Evolutionary conservation across 495 filamentous ascomycete genomes (phyloP), one percentile per base, ranked within the genome.

Genomic region (Annulohypoxylon nitens): DNA sequence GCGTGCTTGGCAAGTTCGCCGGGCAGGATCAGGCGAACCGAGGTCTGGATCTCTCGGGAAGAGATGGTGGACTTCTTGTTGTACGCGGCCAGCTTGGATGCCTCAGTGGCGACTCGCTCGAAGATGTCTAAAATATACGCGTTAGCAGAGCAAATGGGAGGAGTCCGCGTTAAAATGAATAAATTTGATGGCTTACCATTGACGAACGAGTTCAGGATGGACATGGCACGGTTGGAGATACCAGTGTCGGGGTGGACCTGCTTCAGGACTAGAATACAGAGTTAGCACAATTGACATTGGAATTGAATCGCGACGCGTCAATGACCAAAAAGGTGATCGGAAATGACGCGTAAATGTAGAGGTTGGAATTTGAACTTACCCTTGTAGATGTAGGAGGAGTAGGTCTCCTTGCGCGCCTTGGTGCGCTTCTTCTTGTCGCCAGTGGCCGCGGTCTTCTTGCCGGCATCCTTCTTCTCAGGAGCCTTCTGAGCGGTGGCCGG

Each of bases 51-150:
- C 86, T 99, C 96, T 81, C 96, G 92, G 71, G 95, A 97, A 25
- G 96, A 98, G 87, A 99, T 99, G 84, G 96, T 99, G 51, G 95
- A 98, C 89, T 99, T 99, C 93, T 99, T 99, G 91, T 99, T 99
- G 89, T 99, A 99, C 61, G 96, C 97, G 75, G 96, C 96, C 54
- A 99, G 90, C 91, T 99, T 99, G 81, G 94, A 97, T 48, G 96
- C 96, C 84, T 99, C 96, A 63, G 96, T 98, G 57, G 96, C 96
- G 76, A 99, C 96, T 76, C 96, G 97, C 91, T 99, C 96, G 84
- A 99, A 99, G 82, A 99, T 99, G 80, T 99, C 95, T 98, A 70
- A n/a, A 33, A 26, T 26, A 34, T 66, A 61, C 23, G 45, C 43
- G 75, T 83, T 79, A 82, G 80, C 71, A 79, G 67, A 68, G 57